Evolutionary conservation across 805 yeast species (phyloP), one percentile per base, ranked within the genome.

Genomic region (Pichia membranifaciens): DNA sequence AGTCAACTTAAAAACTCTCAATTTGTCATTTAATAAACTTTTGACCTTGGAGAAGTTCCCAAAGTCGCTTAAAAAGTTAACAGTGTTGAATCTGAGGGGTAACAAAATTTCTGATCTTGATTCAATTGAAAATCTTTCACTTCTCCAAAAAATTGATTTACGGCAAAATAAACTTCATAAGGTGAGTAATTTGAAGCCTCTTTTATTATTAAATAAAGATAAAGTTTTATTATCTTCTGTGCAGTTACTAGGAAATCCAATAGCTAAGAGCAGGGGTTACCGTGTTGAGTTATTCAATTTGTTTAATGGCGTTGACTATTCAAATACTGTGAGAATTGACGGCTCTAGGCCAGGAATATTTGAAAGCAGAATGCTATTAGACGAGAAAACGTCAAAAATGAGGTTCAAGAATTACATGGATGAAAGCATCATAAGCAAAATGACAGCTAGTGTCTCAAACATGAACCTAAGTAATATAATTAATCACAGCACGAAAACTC

Each of bases 261-360:
- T 67, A 20, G 56, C 66, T 7, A 52, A 51, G 18, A 58, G 56
- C 41, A 43, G 78, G 64, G 67, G 73, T 54, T 78, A 74, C 53
- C 59, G 84, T 49, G 69, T 72, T 16, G 82, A 79, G 39, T 57
- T 79, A 13, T 79, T 79, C 62, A 78, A 79, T 58, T 59, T 79
- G 43, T 67, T 76, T 53, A 78, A 78, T 56, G 82, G 82, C 8
- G 73, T 75, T 35, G 71, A 68, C 48, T 72, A 72, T 49, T 66
- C 67, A 21, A 76, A 76, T 52, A 57, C 57, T 7, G 57, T 79
- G 49, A 75, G 74, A 53, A 74, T 79, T 34, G 84, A 79, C 58
- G 83, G 81, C 38, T 76, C 82, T 3, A 60, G 74, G 45, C 84
- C 84, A 0, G 83, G 84, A 1, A 76, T 79, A 47, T 76, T 79